Evolutionary conservation across 2,329 filamentous ascomycete genomes (phyloP).

Genomic region (Dactylonectria estremocensis): DNA sequence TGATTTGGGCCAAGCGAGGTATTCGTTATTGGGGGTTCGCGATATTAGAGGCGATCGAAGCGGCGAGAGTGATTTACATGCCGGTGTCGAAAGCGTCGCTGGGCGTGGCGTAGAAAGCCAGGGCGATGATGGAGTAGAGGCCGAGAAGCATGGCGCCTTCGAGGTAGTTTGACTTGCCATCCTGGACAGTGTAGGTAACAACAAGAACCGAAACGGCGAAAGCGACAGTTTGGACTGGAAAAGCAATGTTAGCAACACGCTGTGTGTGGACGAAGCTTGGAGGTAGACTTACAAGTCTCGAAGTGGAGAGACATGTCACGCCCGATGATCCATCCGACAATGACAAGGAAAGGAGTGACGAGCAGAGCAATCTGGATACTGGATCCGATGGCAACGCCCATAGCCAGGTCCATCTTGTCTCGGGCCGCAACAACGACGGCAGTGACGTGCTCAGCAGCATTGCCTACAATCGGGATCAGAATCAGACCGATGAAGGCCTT

Average conservation of each 20-base stretch:
- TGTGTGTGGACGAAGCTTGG: neutral
- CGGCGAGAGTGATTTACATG: conserved; percentile 13
- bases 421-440: conserved; percentile 84
- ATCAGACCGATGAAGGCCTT: conserved; percentile 88
- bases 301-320: conserved; percentile 85
- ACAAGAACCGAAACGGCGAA: conserved; percentile 84
- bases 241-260: conserved; percentile 36
- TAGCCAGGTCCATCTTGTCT: conserved; percentile 82
- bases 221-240: conserved; percentile 78
- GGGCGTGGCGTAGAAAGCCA: conserved; percentile 73
- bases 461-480: conserved; percentile 84
- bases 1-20: neutral
- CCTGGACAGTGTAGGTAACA: conserved; percentile 83
- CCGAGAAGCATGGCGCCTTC: conserved; percentile 79
- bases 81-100: conserved; percentile 61
- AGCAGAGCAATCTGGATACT: conserved; percentile 88
- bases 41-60: neutral
- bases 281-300: conserved; percentile 66
- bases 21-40: neutral
- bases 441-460: conserved; percentile 86
- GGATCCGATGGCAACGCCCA: conserved; percentile 86
- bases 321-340: conserved; percentile 84
- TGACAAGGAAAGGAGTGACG: conserved; percentile 84
- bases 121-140: conserved; percentile 72
- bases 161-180: conserved; percentile 88